Evolutionary conservation across 2,329 filamentous ascomycete genomes (phyloP).

Genomic region (Aspergillus intermedius): DNA sequence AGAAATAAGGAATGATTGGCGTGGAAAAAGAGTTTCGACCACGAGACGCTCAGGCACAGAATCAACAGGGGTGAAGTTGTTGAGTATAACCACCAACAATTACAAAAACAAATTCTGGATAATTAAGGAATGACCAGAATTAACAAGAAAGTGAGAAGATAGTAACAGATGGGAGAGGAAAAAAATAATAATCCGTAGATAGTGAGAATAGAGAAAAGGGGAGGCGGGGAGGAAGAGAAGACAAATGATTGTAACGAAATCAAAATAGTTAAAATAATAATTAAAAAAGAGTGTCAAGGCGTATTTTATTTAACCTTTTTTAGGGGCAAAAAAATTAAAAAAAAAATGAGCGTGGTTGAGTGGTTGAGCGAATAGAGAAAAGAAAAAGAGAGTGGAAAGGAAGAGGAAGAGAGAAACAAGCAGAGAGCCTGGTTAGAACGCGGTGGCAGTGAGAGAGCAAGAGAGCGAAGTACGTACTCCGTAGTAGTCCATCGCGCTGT

Average conservation of each 20-base stretch:
- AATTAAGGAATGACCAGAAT: neutral
- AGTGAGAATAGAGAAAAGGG: neutral
- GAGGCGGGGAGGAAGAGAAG: neutral
- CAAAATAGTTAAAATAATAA: slow-evolving; percentile 3
- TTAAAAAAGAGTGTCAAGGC: slow-evolving; percentile 19
- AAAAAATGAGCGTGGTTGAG: slow-evolving; percentile 13
- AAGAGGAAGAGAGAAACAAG: neutral
- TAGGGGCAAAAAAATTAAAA: slow-evolving; percentile 10
- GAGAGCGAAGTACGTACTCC: neutral
- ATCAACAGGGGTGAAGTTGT: neutral
- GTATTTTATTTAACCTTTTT: neutral
- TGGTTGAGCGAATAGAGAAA: slow-evolving; percentile 20
- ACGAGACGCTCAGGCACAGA: slow-evolving; percentile 1
- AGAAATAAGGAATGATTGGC: slow-evolving; percentile 6
- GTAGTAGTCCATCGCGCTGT: too few relatives aligned
- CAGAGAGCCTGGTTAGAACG: neutral
- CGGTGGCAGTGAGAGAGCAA: neutral
- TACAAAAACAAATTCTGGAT: neutral
- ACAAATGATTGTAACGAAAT: neutral
- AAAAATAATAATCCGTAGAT: neutral
- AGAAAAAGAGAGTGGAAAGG: neutral
- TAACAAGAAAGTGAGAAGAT: neutral
- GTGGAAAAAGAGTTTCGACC: slow-evolving; percentile 2
- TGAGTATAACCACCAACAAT: too few relatives aligned
- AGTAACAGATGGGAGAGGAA: neutral